phyloP scores from a whole-genome alignment of 352 stramenopile species.

The Phytophthora citrophthora region DNA sequence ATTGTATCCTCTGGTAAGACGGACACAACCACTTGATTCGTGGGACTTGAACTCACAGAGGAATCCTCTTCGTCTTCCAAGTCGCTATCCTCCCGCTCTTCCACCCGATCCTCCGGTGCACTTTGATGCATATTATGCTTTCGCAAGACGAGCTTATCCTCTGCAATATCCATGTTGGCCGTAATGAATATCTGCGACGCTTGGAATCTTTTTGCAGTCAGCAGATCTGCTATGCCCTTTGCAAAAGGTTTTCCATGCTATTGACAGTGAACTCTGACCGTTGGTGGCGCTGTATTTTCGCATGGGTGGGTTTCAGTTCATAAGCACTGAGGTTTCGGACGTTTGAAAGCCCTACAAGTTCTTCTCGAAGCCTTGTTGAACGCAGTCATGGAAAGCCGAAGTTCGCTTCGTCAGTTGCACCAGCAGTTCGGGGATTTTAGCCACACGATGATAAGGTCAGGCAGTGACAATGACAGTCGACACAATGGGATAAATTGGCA shows the following conservation, averaged over 20 bases:
- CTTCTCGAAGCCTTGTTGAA: background rate
- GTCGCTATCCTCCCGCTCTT: constrained; percentile 20
- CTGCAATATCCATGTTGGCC: constrained; percentile 1
- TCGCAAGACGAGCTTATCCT: background rate
- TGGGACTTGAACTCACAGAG: constrained; percentile 15
- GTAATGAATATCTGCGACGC: constrained; percentile 24
- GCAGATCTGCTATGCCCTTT: too few relatives aligned
- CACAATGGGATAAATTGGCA: constrained; percentile 20
- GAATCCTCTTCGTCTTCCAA: constrained; percentile 12
- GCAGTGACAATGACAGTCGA: constrained; percentile 14
- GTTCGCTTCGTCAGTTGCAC: constrained; percentile 53
- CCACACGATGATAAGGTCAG: background rate
- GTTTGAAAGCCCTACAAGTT: background rate
- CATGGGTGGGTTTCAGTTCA: background rate
- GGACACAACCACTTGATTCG: constrained; percentile 31
- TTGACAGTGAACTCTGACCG: too few relatives aligned
- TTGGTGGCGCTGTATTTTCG: constrained; percentile 3
- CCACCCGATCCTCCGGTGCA: constrained; percentile 8
- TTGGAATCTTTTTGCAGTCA: background rate
- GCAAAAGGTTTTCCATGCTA: too few relatives aligned
- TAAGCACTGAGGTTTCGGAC: background rate
- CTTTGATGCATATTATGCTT: constrained; percentile 10
- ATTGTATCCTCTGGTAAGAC: constrained; percentile 34
- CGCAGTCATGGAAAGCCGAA: constrained; percentile 46
- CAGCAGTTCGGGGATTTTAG: constrained; percentile 43